Evolutionary conservation across 2,329 filamentous ascomycete species (phyloP), one percentile per base, ranked within the genome.

Genomic region (Aspergillus terreus): DNA sequence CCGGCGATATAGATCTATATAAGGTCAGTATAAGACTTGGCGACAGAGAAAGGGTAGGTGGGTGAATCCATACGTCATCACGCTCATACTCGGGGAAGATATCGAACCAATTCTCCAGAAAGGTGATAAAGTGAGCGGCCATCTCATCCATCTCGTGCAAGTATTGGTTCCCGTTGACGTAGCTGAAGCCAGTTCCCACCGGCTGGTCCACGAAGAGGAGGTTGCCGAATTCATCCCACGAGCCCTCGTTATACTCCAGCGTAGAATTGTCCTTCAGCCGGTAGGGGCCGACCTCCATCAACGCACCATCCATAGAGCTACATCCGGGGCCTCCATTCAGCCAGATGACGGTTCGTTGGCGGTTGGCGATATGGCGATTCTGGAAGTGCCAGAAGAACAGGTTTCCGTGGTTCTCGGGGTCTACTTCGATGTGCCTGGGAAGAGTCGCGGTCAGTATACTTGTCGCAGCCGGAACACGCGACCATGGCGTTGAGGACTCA

Each of bases 321-420:
- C 94, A 99, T 25, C 95, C 94, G 1, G 94, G 94, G 0, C 94
- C 95, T 49, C 94, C 95, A 68, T 99, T 99, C 52, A 99, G 76
- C 94, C 95, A 99, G 65, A 99, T 85, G 10, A 99, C 88, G 2
- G 92, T 96, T 52, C 94, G 84, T 70, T 94, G 89, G 62, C 82
- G 84, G 68, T 97, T 89, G 51, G 91, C 92, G 60, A 99, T 96
- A 71, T 99, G 94, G 61, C 89, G 83, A 69, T 97, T 97, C 69
- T 96, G 85, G 69, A 89, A 96, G 66, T 96, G 90, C 94, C 94
- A 99, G 78, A 99, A 99, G 79, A 97, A 99, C 15, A 99, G 76
- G 71, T 97, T 95, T 61, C 90, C 92, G 68, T 97, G 90, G 69
- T 87, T 82, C 59, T 90, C 85, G 17, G 87, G 82, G 32, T 85